Evolutionary conservation across 495 filamentous ascomycete genomes (phyloP).

Genomic region (Lentithecium fluviatile): DNA sequence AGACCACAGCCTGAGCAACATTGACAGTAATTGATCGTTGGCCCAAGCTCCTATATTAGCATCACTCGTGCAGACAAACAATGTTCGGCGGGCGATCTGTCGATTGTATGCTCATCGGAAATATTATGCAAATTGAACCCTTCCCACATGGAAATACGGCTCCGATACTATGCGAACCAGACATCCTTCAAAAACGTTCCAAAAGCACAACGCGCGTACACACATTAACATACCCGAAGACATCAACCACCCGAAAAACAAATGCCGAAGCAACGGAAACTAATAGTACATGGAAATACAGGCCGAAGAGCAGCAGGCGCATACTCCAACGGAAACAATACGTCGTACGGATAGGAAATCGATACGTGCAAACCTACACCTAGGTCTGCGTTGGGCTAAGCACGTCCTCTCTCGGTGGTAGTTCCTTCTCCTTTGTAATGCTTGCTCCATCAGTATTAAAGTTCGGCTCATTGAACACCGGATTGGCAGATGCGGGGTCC

Average conservation of each 20-base stretch:
- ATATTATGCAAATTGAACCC: not conserved
- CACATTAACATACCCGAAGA: no score
- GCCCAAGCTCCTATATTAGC: not conserved
- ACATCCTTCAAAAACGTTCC: not conserved
- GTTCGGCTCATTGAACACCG: slow-evolving; percentile 27
- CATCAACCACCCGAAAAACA: no score
- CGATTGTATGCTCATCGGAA: not conserved
- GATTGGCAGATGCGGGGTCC: not conserved
- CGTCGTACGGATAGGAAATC: not conserved
- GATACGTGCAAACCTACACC: not conserved
- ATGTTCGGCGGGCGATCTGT: no score
- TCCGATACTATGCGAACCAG: not conserved
- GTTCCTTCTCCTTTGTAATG: not conserved
- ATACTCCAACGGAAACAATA: not conserved
- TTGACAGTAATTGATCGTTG: not conserved
- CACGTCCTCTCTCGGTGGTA: slow-evolving; percentile 3
- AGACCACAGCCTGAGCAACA: not conserved
- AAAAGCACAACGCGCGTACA: no score
- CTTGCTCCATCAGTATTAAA: slow-evolving; percentile 14
- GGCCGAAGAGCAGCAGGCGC: not conserved
- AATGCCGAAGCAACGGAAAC: not conserved
- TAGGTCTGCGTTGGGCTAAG: slow-evolving; percentile 18
- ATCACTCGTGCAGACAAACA: no score
- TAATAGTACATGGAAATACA: not conserved
- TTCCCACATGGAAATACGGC: not conserved